Base-by-base conservation (phyloP, 2,329 filamentous ascomycete genomes). In the Xenoacremonium recifei region DNA sequence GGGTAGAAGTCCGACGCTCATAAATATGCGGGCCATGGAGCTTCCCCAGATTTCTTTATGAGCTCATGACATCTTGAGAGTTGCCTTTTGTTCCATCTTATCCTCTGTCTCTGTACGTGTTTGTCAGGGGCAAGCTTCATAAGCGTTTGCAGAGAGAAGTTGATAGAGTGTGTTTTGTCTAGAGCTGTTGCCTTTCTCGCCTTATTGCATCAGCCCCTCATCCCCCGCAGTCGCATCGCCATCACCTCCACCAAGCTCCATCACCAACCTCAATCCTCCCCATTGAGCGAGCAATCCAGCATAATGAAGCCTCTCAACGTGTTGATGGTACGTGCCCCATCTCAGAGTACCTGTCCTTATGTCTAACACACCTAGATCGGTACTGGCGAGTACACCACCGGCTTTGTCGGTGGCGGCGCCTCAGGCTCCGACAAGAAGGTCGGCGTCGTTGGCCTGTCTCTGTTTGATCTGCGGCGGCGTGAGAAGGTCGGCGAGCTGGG, bases 311-410 rank as follows among this genome's bases (percentile, higher is more conserved):
- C 79, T 51, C 73, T 85, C 48, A 84, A 80, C 54, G 82, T 87
- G 53, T 72, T 87, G 62, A 87, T 87, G 82, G 82, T 82, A 57
- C 61, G 71, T 31, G 18, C 3, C 16, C 9, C 2, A 18, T 6
- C 30, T 17, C 15, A 13, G 17, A 27, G 6, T 6, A n/a, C 10
- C 25, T 9, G n/a, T 6, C 6, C 7, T 17, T 27, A 37, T 35
- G 35, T 34, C 19, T n/a, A 12, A 21, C 9, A 10, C 39, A 37
- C 39, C 17, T 47, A 84, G 86, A 80, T 96, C 45, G 91, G 91
- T 51, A 96, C 91, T 10, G 92, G 91, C 60, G 91, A 96, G 77
- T 96, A 96, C 76, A 96, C 92, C 58, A 96, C 92, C 32, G 91
- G 91, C 44, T 96, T 93, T 57, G 90, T 96, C 43, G 89, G 88